A percentile compares a stretch with the other conserved stretches of the same genome.
phyloP scores from a whole-genome alignment of 805 yeast species.

The Candida pseudoglaebosa region DNA sequence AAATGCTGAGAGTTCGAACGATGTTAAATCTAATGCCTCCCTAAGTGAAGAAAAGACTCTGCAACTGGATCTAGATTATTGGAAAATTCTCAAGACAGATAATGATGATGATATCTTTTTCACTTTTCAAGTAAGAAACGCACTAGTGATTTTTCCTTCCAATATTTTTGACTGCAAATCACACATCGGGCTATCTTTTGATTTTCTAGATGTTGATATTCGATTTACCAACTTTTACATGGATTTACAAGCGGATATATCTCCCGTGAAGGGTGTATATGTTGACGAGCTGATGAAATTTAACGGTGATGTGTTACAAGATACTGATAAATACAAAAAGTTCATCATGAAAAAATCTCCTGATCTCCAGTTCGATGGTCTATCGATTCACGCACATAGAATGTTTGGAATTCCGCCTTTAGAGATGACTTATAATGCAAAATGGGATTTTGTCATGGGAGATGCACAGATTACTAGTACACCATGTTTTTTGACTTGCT shows the following conservation, averaged over 20 bases:
- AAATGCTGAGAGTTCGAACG: constrained; percentile 1
- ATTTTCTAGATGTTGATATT: constrained; percentile 69
- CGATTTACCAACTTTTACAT: constrained; percentile 87
- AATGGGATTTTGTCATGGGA: constrained; percentile 83
- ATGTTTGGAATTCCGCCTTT: constrained; percentile 89
- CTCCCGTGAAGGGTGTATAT: constrained; percentile 46
- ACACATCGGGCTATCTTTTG: constrained; percentile 60
- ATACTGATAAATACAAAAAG: constrained; percentile 20
- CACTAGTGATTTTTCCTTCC: constrained; percentile 70
- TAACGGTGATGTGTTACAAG: constrained; percentile 18
- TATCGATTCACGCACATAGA: constrained; percentile 78
- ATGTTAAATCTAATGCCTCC: constrained; percentile 1
- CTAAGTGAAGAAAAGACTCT: constrained; percentile 1
- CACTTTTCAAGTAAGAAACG: constrained; percentile 64
- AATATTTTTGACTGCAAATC: constrained; percentile 62
- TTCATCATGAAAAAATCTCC: constrained; percentile 6
- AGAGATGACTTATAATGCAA: constrained; percentile 83
- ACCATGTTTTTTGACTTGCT: constrained; percentile 40
- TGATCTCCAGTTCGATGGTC: constrained; percentile 54
- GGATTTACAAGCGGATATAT: constrained; percentile 78
- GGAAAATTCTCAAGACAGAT: constrained; percentile 44
- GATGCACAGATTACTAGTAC: constrained; percentile 50
- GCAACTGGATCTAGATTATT: constrained; percentile 23
- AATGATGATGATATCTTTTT: constrained; percentile 79
- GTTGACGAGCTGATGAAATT: constrained; percentile 27